phyloP scores from a whole-genome alignment of 176 grass and related monocot genomes.

The Metroxylon sagu region DNA sequence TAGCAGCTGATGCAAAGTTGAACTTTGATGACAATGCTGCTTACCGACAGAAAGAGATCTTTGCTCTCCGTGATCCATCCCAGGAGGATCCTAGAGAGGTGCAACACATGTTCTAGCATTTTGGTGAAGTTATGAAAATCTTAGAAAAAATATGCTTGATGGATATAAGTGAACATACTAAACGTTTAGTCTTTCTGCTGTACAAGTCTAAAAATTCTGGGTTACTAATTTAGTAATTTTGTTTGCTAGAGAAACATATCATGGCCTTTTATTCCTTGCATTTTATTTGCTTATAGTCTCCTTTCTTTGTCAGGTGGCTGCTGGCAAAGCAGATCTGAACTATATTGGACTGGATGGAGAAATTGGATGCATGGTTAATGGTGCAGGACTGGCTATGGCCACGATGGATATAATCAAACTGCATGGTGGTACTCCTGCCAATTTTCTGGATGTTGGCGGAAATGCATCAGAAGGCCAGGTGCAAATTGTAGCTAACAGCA shows the following conservation, averaged over 20 bases:
- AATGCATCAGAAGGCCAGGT: conserved; percentile 97
- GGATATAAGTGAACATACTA: no score
- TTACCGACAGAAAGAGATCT: conserved; percentile 92
- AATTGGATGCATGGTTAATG: conserved; percentile 99
- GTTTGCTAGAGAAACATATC: no score
- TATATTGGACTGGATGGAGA: conserved; percentile 99
- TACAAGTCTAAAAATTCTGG: no score
- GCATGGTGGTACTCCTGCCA: conserved; percentile 97
- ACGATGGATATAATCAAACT: conserved; percentile 99
- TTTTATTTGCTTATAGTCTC: background rate
- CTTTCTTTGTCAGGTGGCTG: conserved; percentile 33
- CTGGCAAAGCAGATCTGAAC: conserved; percentile 96
- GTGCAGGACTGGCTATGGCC: conserved; percentile 98
- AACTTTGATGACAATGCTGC: conserved; percentile 99
- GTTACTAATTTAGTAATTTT: no score
- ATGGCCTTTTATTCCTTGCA: background rate
- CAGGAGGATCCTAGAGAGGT: conserved; percentile 99
- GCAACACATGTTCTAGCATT: background rate
- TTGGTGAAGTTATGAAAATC: no score
- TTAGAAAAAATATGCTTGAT: no score
- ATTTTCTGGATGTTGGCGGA: conserved; percentile 99
- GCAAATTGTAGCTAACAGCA: conserved; percentile 11
- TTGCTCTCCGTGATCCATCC: conserved; percentile 80
- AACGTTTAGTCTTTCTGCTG: no score
- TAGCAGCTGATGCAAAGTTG: conserved; percentile 97